Conservation (phyloP, 1,284 basidiomycete genomes). For the Sanghuangporus sanghuang region DNA sequence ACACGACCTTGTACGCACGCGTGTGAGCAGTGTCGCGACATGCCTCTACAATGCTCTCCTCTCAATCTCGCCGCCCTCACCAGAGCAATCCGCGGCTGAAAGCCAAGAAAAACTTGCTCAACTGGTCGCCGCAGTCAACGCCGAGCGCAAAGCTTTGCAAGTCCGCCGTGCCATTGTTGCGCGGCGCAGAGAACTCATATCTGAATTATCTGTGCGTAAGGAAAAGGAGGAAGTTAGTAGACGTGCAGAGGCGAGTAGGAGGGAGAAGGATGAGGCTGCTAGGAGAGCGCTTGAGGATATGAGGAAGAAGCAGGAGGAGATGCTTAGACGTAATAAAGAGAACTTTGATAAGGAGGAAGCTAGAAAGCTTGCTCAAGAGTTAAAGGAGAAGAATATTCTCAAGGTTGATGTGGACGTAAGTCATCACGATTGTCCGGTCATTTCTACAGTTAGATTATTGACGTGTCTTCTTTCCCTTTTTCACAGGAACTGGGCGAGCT, state of each 20-base stretch:
- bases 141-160: conserved; percentile 73
- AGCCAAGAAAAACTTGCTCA: conserved; percentile 47
- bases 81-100: conserved; percentile 41
- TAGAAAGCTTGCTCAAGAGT: conserved; percentile 82
- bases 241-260: conserved; percentile 66
- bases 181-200: conserved; percentile 82
- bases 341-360: conserved; percentile 81
- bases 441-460: not conserved
- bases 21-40: conserved; percentile 71
- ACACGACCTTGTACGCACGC: conserved; percentile 66
- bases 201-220: conserved; percentile 81
- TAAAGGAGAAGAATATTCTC: conserved; percentile 82
- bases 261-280: conserved; percentile 73
- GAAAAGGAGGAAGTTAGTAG: conserved; percentile 88
- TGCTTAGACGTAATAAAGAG: conserved; percentile 81
- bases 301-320: conserved; percentile 71
- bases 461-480: conserved; percentile 4
- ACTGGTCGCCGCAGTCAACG: conserved; percentile 55
- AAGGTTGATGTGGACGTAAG: conserved; percentile 80
- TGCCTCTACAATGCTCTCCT: conserved; percentile 70
- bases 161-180: conserved; percentile 81
- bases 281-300: conserved; percentile 65
- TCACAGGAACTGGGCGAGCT: conserved; percentile 75
- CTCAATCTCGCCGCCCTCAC: conserved; percentile 38
- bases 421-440: conserved; percentile 17